These are phyloP conservation scores for Biancaea sappan DNA, from an alignment of 306 rosid species.

Conservation along the genomic window DNA sequence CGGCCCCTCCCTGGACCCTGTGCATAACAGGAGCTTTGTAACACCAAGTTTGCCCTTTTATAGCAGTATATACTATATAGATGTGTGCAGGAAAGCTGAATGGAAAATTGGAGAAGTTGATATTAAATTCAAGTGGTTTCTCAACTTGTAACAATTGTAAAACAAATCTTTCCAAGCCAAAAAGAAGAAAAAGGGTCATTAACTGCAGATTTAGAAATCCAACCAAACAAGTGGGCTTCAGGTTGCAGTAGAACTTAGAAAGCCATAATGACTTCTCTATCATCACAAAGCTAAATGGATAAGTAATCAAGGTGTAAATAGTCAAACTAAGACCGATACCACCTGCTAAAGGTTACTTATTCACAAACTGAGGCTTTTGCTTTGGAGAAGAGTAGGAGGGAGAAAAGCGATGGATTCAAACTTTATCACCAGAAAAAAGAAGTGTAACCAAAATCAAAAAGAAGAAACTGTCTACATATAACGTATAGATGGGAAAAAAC, in stretches of 20 bases:
- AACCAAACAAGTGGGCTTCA: neutral
- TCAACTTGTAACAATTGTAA: slow-evolving; percentile 12
- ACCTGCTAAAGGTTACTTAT: neutral
- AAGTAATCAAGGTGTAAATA: neutral
- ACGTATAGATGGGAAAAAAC: neutral
- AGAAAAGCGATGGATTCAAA: neutral
- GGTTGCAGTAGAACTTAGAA: neutral
- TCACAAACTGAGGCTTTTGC: neutral
- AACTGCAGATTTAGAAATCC: neutral
- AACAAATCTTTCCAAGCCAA: neutral
- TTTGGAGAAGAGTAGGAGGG: neutral
- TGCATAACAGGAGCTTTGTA: no score
- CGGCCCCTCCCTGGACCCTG: no score
- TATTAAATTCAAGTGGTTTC: neutral
- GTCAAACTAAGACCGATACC: neutral
- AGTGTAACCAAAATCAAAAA: neutral
- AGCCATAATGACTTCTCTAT: neutral
- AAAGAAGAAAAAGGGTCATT: slow-evolving; percentile 10
- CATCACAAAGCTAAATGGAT: neutral
- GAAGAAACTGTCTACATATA: neutral
- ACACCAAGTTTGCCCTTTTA: neutral
- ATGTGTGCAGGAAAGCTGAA: neutral
- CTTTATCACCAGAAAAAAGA: no score
- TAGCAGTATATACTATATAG: neutral
- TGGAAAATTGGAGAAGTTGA: neutral